Base-by-base conservation (phyloP, 2,329 filamentous ascomycete species). In the Hypoxylon sp. region DNA sequence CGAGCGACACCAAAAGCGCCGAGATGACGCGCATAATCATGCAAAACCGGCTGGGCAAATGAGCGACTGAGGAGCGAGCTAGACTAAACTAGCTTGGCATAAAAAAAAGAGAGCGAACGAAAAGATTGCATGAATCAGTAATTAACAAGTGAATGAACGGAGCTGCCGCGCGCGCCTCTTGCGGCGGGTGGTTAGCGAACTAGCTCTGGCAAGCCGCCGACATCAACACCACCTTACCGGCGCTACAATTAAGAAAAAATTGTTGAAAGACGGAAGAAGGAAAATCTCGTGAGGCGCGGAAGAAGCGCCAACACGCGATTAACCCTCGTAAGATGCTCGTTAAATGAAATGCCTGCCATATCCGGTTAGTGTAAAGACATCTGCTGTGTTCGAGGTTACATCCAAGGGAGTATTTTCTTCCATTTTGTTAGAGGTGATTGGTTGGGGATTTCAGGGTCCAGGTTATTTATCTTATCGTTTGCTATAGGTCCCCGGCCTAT, bases 291-390 rank as follows among this genome's bases (percentile, higher is more conserved):
- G 42, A 51, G 15, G 32, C 13, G 11, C n/a, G 12, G 25, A 38
- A 34, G n/a, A 34, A 41, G 13, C 15, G 45, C 17, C 41, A 47
- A 38, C 16, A 29, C 16, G 29, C 34, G 36, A 37, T 51, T 40
- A 45, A 15, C 26, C 25, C 36, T 51, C 51, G 29, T 55, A 48
- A 58, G 55, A 48, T 48, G 51, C 27, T 43, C 30, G 27, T 52
- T 49, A 49, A 55, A 55, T 58, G 51, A 58, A 44, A 45, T 52
- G 43, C 44, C 35, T 50, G 21, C 51, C 44, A 6, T 9, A 38
- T 55, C 30, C 27, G 47, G 55, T 55, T 58, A 58, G 51, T n/a
- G 45, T 19, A n/a, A n/a, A n/a, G n/a, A n/a, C n/a, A n/a, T n/a
- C n/a, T n/a, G n/a, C n/a, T n/a, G n/a, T n/a, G n/a, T n/a, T n/a